These are phyloP conservation scores for Barbatosphaeria neglecta DNA, from an alignment of 495 filamentous ascomycete genomes.

Conservation along the genomic window DNA sequence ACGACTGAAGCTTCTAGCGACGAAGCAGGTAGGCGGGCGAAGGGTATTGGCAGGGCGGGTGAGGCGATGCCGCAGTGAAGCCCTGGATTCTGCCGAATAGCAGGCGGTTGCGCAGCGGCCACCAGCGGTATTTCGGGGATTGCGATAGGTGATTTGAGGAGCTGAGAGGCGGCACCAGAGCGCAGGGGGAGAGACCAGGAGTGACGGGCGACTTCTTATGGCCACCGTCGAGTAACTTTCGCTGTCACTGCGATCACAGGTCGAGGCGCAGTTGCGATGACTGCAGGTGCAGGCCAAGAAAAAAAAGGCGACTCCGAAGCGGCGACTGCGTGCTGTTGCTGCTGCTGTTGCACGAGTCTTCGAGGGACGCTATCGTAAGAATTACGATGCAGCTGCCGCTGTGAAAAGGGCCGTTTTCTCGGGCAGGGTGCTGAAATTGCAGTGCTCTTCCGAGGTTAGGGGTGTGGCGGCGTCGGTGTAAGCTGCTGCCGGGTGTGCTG, in stretches of 20 bases:
- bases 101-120: constrained; percentile 8
- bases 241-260: background rate
- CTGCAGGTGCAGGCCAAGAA: background rate
- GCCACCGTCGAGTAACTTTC: background rate
- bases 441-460: background rate
- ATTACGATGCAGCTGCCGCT: background rate
- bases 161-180: constrained; percentile 12
- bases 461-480: background rate
- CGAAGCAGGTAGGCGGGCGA: constrained; percentile 9
- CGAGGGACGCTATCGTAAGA: background rate
- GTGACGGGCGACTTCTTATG: constrained; percentile 1
- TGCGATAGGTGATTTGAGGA: constrained; percentile 5
- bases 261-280: background rate
- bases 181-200: background rate
- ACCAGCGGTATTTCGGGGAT: constrained; percentile 5
- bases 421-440: background rate
- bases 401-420: background rate
- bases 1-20: constrained; percentile 12
- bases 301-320: background rate
- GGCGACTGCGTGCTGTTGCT: background rate
- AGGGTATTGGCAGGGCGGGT: constrained; percentile 23
- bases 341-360: background rate
- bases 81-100: constrained; percentile 25
- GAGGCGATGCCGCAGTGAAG: constrained; percentile 23
- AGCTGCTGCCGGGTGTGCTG: background rate